A percentile compares a stretch with the other conserved stretches of the same genome.
These are phyloP conservation scores for Ettlia oleoabundans DNA, from an alignment of 139 green algal genomes.

Conservation along the genomic window DNA sequence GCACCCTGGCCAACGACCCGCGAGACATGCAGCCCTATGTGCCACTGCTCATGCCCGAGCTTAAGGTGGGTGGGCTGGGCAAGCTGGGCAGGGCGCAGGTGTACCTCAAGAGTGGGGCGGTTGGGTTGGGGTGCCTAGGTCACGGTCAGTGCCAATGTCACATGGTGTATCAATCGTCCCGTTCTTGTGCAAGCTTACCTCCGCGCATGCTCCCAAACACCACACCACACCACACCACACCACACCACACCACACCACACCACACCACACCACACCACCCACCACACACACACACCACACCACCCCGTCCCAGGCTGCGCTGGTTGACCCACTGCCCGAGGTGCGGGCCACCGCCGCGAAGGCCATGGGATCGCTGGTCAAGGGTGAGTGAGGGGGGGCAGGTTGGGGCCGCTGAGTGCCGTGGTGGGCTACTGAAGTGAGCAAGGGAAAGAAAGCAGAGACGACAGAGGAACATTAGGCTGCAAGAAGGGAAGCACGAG, in stretches of 20 bases:
- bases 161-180: too few species aligned
- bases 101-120: not conserved
- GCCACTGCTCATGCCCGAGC: slow-evolving; percentile 88
- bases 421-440: too few species aligned
- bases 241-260: too few species aligned
- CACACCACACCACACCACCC: too few species aligned
- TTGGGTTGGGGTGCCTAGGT: not conserved
- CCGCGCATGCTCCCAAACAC: too few species aligned
- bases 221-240: too few species aligned
- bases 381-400: slow-evolving; percentile 7
- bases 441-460: too few species aligned
- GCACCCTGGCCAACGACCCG: slow-evolving; percentile 89
- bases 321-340: slow-evolving; percentile 96
- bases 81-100: not conserved
- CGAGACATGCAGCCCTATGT: slow-evolving; percentile 97
- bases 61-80: slow-evolving; percentile 63
- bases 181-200: too few species aligned
- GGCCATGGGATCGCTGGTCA: slow-evolving; percentile 85
- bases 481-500: too few species aligned
- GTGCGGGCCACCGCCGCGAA: slow-evolving; percentile 81
- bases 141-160: too few species aligned
- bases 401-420: not conserved
- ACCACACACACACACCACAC: not conserved
- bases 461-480: too few species aligned
- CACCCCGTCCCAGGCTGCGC: slow-evolving; percentile 63